These are phyloP conservation scores for Casuarina glauca DNA, from an alignment of 306 rosid genomes.

Conservation along the genomic window DNA sequence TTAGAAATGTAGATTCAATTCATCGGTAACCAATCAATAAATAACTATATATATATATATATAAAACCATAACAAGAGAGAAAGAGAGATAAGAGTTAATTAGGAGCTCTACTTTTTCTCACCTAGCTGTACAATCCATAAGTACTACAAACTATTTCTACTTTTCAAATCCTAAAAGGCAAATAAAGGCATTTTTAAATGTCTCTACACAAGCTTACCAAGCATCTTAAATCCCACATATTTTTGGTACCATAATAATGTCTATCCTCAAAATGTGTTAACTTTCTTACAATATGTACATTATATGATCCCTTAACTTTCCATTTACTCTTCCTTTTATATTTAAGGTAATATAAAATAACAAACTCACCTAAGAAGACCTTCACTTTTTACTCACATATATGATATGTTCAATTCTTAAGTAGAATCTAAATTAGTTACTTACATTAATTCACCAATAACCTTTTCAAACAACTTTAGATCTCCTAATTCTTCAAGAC, in stretches of 20 bases:
- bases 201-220: not conserved
- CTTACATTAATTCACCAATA: not conserved
- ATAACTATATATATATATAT: no score
- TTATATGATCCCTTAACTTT: not conserved
- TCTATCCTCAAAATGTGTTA: not conserved
- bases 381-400: not conserved
- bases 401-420: not conserved
- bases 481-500: not conserved
- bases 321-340: not conserved
- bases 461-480: not conserved
- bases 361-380: not conserved
- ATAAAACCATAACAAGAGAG: not conserved
- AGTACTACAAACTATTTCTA: not conserved
- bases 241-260: not conserved
- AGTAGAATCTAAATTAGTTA: not conserved
- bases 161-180: not conserved
- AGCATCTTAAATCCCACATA: not conserved
- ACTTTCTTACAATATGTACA: not conserved
- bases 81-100: not conserved
- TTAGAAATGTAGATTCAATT: constrained; percentile 10
- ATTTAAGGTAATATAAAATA: not conserved
- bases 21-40: not conserved
- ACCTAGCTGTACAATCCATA: not conserved
- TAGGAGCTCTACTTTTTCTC: not conserved
- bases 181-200: not conserved